These are phyloP conservation scores for Sparassis latifolia DNA, from an alignment of 1,284 basidiomycete genomes.

Conservation along the genomic window DNA sequence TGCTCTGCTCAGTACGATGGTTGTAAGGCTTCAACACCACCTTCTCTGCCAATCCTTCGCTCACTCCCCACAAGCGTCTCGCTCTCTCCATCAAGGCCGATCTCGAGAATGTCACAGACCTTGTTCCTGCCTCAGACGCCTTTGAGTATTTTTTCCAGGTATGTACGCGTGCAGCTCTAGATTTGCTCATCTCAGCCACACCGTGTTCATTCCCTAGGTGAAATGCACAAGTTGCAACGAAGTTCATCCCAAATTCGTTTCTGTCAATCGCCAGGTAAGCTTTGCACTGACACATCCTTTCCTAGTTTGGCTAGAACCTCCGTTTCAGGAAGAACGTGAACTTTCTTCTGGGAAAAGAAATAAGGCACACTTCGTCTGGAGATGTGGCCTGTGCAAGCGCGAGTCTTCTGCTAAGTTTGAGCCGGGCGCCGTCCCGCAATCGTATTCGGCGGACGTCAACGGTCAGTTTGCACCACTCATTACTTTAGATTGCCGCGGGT, in stretches of 20 bases:
- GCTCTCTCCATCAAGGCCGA: slow-evolving; percentile 70
- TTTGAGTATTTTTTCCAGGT: slow-evolving; percentile 80
- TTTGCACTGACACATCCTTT: neutral
- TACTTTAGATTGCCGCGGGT: slow-evolving; percentile 68
- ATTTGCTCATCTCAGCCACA: too few species aligned
- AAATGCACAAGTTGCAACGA: slow-evolving; percentile 75
- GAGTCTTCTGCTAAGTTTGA: slow-evolving; percentile 80
- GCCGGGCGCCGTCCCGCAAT: slow-evolving; percentile 34
- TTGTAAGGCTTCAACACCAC: neutral
- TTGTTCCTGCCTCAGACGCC: slow-evolving; percentile 53
- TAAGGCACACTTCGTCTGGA: slow-evolving; percentile 75
- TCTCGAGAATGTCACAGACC: slow-evolving; percentile 67
- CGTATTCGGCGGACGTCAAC: slow-evolving; percentile 54
- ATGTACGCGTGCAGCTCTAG: neutral
- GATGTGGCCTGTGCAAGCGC: slow-evolving; percentile 67
- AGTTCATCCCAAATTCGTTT: slow-evolving; percentile 60
- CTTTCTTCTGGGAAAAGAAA: slow-evolving; percentile 59
- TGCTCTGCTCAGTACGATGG: neutral
- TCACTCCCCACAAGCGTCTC: slow-evolving; percentile 34
- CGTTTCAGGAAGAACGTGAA: slow-evolving; percentile 52
- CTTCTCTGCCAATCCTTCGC: neutral
- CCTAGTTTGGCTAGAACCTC: neutral
- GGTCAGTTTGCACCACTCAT: slow-evolving; percentile 56
- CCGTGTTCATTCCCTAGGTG: slow-evolving; percentile 41
- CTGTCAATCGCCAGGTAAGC: slow-evolving; percentile 60